These are phyloP conservation scores for Boletus huronensis DNA, from an alignment of 768 basidiomycete genomes.

Conservation along the genomic window DNA sequence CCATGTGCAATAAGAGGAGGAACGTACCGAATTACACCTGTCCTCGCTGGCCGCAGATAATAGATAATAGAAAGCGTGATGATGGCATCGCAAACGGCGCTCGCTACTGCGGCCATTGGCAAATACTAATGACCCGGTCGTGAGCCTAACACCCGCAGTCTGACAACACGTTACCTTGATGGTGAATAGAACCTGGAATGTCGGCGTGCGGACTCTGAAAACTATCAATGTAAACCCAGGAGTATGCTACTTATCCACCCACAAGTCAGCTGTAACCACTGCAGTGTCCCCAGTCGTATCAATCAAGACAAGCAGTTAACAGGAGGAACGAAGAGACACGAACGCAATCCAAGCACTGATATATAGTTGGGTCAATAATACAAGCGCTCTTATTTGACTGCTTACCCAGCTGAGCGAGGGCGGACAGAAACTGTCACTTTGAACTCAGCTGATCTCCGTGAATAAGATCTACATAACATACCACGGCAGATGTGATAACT, in stretches of 20 bases:
- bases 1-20: too few species aligned
- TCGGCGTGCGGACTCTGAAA: constrained; percentile 12
- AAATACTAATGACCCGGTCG: neutral
- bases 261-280: neutral
- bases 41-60: constrained; percentile 14
- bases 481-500: neutral
- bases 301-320: neutral
- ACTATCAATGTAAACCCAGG: neutral
- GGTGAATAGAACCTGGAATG: neutral
- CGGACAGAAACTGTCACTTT: constrained; percentile 1
- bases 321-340: neutral
- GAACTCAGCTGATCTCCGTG: neutral
- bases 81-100: constrained; percentile 19
- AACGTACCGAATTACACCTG: constrained; percentile 10
- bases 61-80: constrained; percentile 18
- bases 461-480: neutral
- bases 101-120: constrained; percentile 8
- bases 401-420: constrained; percentile 15
- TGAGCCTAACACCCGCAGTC: neutral
- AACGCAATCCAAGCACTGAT: neutral
- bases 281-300: neutral
- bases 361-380: neutral
- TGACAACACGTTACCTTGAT: constrained; percentile 1
- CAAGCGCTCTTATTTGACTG: neutral
- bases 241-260: neutral